These are phyloP conservation scores for Jimgerdemannia flammicorona DNA, from an alignment of 192 early-diverging fungal species.

Conservation along the genomic window DNA sequence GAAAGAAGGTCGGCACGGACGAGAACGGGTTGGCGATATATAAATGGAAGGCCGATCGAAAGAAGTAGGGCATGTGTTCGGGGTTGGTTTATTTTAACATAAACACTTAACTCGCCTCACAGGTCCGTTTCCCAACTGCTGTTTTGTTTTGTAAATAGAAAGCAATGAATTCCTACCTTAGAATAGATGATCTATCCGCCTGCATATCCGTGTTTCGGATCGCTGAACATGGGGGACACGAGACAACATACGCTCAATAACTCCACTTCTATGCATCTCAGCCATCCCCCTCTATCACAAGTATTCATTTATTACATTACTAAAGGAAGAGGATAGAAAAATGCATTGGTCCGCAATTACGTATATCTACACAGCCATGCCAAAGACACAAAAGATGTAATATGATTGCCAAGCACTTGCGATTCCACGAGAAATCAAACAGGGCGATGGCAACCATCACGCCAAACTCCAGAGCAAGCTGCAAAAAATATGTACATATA, in stretches of 20 bases:
- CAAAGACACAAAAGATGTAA: neutral
- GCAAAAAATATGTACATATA: neutral
- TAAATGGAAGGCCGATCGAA: constrained; percentile 91
- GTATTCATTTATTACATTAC: neutral
- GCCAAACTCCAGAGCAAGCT: neutral
- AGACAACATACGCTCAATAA: no score
- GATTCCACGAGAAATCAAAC: no score
- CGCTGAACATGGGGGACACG: no score
- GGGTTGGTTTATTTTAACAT: no score
- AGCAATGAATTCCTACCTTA: no score
- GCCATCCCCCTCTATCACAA: neutral
- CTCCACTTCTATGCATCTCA: no score
- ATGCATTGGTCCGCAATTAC: neutral
- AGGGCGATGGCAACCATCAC: no score
- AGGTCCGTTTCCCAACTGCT: no score
- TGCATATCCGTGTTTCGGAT: no score
- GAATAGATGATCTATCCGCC: no score
- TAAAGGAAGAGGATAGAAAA: neutral
- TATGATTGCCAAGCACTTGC: no score
- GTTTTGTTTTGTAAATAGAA: neutral
- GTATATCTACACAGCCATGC: neutral
- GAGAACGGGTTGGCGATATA: constrained; percentile 76
- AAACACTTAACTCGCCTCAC: no score
- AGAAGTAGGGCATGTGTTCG: constrained; percentile 53
- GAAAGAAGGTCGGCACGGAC: constrained; percentile 80